Conservation (phyloP, 1,284 basidiomycete species). For the Trichosporon ovoides region DNA sequence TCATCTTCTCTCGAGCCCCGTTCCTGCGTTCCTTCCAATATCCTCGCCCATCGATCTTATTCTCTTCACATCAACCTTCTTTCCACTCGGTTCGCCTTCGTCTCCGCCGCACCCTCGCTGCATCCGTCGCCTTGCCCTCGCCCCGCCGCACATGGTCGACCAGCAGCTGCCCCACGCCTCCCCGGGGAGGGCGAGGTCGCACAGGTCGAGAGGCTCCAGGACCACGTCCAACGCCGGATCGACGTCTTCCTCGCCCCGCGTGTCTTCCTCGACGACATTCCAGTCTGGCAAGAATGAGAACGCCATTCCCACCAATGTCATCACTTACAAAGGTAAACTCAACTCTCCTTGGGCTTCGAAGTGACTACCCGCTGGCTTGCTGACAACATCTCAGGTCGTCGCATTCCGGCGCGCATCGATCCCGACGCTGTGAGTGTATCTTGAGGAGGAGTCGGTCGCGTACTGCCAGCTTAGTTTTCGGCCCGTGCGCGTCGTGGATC, state of each 20-base stretch:
- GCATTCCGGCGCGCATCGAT: conserved; percentile 44
- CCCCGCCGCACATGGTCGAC: neutral
- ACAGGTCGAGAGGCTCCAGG: neutral
- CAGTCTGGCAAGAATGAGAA: conserved; percentile 27
- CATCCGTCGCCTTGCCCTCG: no score
- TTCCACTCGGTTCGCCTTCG: neutral
- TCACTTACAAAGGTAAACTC: conserved; percentile 40
- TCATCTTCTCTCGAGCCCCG: no score
- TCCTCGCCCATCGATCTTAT: no score
- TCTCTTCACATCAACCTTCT: neutral
- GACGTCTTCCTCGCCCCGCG: conserved; percentile 7
- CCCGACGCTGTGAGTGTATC: conserved; percentile 44
- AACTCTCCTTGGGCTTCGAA: neutral
- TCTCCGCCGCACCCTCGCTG: neutral
- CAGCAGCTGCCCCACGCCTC: neutral
- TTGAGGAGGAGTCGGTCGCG: no score
- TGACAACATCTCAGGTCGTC: conserved; percentile 29
- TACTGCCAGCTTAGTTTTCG: no score
- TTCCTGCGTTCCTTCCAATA: no score
- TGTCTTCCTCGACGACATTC: conserved; percentile 12
- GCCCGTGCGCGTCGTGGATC: no score
- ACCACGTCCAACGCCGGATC: neutral
- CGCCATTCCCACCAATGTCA: conserved; percentile 44
- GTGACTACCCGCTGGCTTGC: neutral
- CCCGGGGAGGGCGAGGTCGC: neutral